Evolutionary conservation across 176 grass and related monocot genomes (phyloP).

Genomic region (Avena eriantha): DNA sequence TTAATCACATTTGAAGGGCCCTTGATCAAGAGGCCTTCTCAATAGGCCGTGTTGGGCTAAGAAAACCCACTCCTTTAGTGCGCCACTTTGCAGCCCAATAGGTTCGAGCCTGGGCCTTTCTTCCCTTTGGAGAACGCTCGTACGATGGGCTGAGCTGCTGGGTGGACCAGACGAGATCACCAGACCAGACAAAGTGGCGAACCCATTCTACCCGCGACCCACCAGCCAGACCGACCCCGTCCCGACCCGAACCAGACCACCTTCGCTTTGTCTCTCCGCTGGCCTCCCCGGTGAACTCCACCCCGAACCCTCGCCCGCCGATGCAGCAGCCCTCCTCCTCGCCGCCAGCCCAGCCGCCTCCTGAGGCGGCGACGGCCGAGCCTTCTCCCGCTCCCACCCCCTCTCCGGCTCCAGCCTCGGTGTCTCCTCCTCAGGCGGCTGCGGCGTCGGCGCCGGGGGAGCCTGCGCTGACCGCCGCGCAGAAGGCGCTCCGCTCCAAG

Average conservation of each 20-base stretch:
- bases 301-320: conserved; percentile 33
- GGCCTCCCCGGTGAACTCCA: not conserved
- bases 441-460: not conserved
- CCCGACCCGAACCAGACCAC: not conserved
- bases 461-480: conserved; percentile 39
- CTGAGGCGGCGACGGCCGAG: not conserved
- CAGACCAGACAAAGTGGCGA: no score
- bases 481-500: conserved; percentile 70
- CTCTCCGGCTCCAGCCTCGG: not conserved
- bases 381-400: not conserved
- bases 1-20: no score
- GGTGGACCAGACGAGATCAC: no score
- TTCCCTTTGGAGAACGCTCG: no score
- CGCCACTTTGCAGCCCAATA: no score
- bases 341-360: not conserved
- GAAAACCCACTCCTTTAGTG: no score
- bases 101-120: no score
- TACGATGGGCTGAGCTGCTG: no score
- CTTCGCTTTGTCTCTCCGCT: not conserved
- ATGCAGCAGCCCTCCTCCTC: conserved; percentile 34
- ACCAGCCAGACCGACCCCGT: not conserved
- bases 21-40: no score
- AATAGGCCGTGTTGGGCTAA: no score
- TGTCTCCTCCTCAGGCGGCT: not conserved
- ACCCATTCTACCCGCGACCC: not conserved